These are phyloP conservation scores for Boletus insuetus DNA, from an alignment of 768 basidiomycete species.

Conservation along the genomic window DNA sequence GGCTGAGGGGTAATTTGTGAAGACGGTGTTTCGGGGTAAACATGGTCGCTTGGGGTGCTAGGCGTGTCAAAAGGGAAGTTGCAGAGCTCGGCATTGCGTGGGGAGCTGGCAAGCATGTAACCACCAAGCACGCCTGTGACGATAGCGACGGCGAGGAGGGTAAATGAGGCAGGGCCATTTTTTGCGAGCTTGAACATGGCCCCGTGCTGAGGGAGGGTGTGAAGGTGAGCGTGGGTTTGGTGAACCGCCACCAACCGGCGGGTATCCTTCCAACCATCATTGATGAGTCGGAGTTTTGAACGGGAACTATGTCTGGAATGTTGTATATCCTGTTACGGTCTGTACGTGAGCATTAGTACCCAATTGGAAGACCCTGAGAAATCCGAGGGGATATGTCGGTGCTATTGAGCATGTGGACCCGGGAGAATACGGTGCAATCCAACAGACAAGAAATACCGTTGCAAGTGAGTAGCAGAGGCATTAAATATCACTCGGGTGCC, in stretches of 20 bases:
- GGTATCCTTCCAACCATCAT: too few relatives aligned
- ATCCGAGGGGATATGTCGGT: conserved; percentile 17
- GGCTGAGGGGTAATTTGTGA: neutral
- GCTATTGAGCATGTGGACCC: neutral
- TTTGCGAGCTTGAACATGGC: conserved; percentile 13
- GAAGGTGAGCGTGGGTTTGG: conserved; percentile 4
- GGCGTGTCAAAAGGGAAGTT: conserved; percentile 13
- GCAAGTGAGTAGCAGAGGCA: neutral
- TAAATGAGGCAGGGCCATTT: conserved; percentile 12
- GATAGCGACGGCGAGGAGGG: conserved; percentile 20
- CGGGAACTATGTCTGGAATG: too few relatives aligned
- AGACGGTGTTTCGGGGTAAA: neutral
- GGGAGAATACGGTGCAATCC: neutral
- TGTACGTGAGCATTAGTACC: neutral
- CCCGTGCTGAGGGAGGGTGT: conserved; percentile 1
- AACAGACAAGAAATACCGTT: neutral
- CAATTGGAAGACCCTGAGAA: conserved; percentile 13
- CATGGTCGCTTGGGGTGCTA: neutral
- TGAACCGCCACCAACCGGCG: too few relatives aligned
- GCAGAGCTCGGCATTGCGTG: conserved; percentile 18
- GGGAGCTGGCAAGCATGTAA: conserved; percentile 19
- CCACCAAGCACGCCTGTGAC: conserved; percentile 26
- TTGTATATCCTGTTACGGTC: too few relatives aligned
- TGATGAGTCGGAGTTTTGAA: too few relatives aligned
- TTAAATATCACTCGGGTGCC: too few relatives aligned